Percentiles rank a stretch among this genome's conserved stretches.
Evolutionary conservation across 1,284 basidiomycete genomes (phyloP).

Genomic region (Leccinum subfulvum): DNA sequence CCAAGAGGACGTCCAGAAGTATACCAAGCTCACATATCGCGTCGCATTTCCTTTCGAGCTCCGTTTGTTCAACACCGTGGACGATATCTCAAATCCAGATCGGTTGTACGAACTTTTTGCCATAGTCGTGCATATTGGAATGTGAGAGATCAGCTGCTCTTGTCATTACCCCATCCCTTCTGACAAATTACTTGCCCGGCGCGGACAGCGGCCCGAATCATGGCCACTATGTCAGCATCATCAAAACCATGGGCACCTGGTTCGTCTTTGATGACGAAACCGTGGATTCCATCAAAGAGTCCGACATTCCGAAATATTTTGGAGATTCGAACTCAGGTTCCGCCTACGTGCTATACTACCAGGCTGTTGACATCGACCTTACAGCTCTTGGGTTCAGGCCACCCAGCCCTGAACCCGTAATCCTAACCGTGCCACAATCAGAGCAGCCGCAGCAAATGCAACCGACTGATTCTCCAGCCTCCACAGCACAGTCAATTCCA

Average conservation of each 20-base stretch:
- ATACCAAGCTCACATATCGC: slow-evolving; percentile 94
- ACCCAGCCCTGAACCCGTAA: slow-evolving; percentile 26
- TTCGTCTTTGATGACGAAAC: slow-evolving; percentile 95
- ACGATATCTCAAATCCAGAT: slow-evolving; percentile 87
- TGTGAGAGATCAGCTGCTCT: slow-evolving; percentile 53
- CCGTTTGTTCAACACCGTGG: slow-evolving; percentile 94
- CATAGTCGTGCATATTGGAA: slow-evolving; percentile 97
- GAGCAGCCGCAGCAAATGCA: slow-evolving; percentile 14
- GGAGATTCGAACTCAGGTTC: slow-evolving; percentile 88
- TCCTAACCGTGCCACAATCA: slow-evolving; percentile 18
- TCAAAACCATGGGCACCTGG: slow-evolving; percentile 86
- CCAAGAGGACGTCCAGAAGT: slow-evolving; percentile 84
- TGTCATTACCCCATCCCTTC: slow-evolving; percentile 1
- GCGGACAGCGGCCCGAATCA: slow-evolving; percentile 84
- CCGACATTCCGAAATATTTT: slow-evolving; percentile 91
- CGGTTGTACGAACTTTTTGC: slow-evolving; percentile 92
- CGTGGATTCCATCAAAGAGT: slow-evolving; percentile 84
- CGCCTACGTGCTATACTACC: slow-evolving; percentile 97
- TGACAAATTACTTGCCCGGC: slow-evolving; percentile 21
- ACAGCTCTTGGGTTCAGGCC: slow-evolving; percentile 62
- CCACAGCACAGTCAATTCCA: slow-evolving; percentile 32
- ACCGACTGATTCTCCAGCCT: slow-evolving; percentile 27
- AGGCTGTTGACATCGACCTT: slow-evolving; percentile 84
- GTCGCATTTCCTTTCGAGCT: slow-evolving; percentile 95
- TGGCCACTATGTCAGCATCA: slow-evolving; percentile 95